Percentiles rank a stretch among this genome's conserved stretches.
These are phyloP conservation scores for Eremochloa ophiuroides DNA, from an alignment of 176 grass and related monocot genomes.

Conservation along the genomic window DNA sequence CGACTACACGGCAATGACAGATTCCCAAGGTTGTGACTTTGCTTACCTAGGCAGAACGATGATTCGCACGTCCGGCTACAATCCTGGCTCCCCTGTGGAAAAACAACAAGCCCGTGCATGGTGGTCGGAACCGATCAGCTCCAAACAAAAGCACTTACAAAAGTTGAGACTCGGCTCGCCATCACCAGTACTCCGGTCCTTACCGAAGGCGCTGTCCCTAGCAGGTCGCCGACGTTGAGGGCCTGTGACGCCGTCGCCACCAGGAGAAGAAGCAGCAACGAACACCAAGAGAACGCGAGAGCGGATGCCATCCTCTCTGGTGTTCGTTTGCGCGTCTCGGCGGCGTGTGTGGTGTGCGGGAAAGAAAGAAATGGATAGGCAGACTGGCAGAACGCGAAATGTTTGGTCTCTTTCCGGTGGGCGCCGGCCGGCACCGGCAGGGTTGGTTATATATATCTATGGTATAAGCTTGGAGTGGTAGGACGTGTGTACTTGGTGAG, in stretches of 20 bases:
- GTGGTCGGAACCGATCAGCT: neutral
- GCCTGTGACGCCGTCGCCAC: conserved; percentile 19
- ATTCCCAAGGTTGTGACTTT: neutral
- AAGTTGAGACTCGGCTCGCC: neutral
- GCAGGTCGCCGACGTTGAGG: conserved; percentile 40
- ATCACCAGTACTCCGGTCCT: neutral
- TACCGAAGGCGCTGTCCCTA: conserved; percentile 35
- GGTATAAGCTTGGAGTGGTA: neutral
- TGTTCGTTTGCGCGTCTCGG: neutral
- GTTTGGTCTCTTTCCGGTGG: neutral
- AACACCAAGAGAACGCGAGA: conserved; percentile 15
- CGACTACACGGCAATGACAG: too few species aligned
- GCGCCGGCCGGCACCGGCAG: neutral
- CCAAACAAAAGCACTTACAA: neutral
- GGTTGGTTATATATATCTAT: conserved; percentile 33
- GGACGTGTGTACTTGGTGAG: neutral
- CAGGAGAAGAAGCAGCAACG: conserved; percentile 33
- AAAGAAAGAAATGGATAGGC: conserved; percentile 1
- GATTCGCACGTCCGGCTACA: conserved; percentile 84
- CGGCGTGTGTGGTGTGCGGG: neutral
- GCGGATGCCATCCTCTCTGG: conserved; percentile 25
- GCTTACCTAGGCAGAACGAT: conserved; percentile 51
- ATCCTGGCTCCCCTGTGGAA: conserved; percentile 47
- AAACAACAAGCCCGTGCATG: neutral
- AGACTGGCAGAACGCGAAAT: neutral